These are phyloP conservation scores for Aphanoascus verrucosus DNA, from an alignment of 2,329 filamentous ascomycete species.

Conservation along the genomic window DNA sequence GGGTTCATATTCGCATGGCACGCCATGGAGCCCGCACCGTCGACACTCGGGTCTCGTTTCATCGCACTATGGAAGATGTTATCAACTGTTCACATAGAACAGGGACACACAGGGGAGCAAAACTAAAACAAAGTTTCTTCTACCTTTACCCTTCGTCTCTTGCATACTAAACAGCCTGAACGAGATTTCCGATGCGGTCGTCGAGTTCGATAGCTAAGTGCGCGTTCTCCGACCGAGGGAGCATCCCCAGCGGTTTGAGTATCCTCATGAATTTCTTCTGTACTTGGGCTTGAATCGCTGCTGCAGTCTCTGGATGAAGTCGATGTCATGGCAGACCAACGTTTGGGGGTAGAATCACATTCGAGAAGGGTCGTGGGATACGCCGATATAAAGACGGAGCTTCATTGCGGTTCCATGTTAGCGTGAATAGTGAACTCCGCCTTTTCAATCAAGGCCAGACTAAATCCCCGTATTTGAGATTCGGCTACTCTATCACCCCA, in stretches of 20 bases:
- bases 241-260: not conserved
- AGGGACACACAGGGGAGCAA: too few species aligned
- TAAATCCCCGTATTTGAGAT: too few species aligned
- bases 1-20: conserved; percentile 19
- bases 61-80: conserved; percentile 21
- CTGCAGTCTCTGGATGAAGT: not conserved
- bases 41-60: conserved; percentile 22
- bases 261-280: not conserved
- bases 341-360: not conserved
- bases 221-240: not conserved
- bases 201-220: not conserved
- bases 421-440: too few species aligned
- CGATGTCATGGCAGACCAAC: not conserved
- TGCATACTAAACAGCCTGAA: conserved; percentile 23
- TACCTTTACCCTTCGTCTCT: conserved; percentile 25
- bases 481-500: too few species aligned
- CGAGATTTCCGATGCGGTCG: conserved; percentile 23
- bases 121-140: too few species aligned
- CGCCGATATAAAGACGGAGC: too few species aligned
- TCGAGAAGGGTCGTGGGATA: too few species aligned
- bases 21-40: conserved; percentile 20
- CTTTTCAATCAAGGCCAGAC: too few species aligned
- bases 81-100: not conserved
- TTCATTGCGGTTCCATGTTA: too few species aligned
- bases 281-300: not conserved